Percentiles rank a stretch among this genome's conserved stretches.
These are phyloP conservation scores for Ilyonectria robusta DNA, from an alignment of 2,329 filamentous ascomycete species.

Conservation along the genomic window DNA sequence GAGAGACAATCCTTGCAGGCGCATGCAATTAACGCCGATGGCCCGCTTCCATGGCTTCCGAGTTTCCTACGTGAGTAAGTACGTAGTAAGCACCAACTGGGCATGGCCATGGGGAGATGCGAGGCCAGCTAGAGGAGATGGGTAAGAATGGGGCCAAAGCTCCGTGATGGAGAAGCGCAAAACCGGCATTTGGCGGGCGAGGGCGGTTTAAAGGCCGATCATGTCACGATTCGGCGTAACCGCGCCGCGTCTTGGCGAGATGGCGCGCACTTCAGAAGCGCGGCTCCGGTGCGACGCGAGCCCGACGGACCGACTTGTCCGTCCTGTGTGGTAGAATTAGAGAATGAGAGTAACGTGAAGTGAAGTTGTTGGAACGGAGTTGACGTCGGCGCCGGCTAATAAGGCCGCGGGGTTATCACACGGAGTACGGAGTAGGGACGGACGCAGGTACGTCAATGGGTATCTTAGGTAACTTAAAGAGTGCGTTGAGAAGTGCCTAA, in stretches of 20 bases:
- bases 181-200: constrained; percentile 1
- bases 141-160: constrained; percentile 12
- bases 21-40: constrained; percentile 9
- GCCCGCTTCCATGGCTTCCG: background rate
- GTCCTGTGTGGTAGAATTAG: too few relatives aligned
- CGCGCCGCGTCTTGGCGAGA: too few relatives aligned
- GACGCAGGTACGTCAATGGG: too few relatives aligned
- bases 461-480: too few relatives aligned
- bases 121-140: constrained; percentile 8
- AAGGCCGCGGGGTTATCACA: background rate
- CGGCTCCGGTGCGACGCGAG: background rate
- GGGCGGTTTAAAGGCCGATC: background rate
- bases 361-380: background rate
- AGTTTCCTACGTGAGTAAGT: background rate
- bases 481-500: too few relatives aligned
- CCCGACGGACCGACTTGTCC: background rate
- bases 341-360: background rate
- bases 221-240: constrained; percentile 13
- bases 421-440: too few relatives aligned
- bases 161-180: background rate
- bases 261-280: background rate
- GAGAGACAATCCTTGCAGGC: constrained; percentile 1
- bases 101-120: background rate
- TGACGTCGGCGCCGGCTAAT: background rate
- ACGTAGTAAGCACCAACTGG: background rate